phyloP scores from a whole-genome alignment of 108 stramenopile species.

The Nitzschia palea region DNA sequence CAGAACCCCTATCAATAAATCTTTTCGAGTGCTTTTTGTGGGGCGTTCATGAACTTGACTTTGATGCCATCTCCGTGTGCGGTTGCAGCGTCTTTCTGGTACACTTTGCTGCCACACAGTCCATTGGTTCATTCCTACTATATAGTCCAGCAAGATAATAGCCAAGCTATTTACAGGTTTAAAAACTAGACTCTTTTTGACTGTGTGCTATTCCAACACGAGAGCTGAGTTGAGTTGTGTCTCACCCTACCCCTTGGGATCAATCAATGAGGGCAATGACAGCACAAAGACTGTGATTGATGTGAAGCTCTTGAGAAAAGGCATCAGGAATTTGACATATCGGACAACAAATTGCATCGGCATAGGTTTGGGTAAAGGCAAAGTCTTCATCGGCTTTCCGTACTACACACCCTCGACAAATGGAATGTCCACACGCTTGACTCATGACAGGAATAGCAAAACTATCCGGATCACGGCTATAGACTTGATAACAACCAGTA shows the following conservation, averaged over 20 bases:
- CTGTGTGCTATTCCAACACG: too few relatives aligned
- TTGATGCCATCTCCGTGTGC: too few relatives aligned
- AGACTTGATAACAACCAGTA: conserved; percentile 11
- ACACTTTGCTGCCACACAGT: too few relatives aligned
- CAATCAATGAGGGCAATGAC: conserved; percentile 18
- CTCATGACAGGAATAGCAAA: conserved; percentile 18
- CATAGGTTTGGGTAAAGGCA: not conserved
- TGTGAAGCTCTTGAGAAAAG: conserved; percentile 16
- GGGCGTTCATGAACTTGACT: too few relatives aligned
- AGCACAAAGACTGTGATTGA: conserved; percentile 22
- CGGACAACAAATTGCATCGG: conserved; percentile 16
- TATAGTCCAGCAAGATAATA: too few relatives aligned
- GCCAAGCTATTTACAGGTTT: too few relatives aligned
- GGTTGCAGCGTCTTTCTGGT: too few relatives aligned
- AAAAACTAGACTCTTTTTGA: too few relatives aligned
- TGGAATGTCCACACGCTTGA: conserved; percentile 26
- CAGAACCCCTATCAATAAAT: too few relatives aligned
- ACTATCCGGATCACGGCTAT: conserved; percentile 4
- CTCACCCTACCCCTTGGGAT: not conserved
- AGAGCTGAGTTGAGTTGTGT: not conserved
- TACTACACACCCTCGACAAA: conserved; percentile 26
- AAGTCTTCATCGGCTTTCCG: not conserved
- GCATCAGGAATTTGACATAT: conserved; percentile 15
- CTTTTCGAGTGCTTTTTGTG: too few relatives aligned
- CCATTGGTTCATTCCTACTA: too few relatives aligned